Percentiles rank a stretch among this genome's conserved stretches.
These are phyloP conservation scores for Wakefieldia striispora DNA, from an alignment of 768 basidiomycete genomes.

Conservation along the genomic window DNA sequence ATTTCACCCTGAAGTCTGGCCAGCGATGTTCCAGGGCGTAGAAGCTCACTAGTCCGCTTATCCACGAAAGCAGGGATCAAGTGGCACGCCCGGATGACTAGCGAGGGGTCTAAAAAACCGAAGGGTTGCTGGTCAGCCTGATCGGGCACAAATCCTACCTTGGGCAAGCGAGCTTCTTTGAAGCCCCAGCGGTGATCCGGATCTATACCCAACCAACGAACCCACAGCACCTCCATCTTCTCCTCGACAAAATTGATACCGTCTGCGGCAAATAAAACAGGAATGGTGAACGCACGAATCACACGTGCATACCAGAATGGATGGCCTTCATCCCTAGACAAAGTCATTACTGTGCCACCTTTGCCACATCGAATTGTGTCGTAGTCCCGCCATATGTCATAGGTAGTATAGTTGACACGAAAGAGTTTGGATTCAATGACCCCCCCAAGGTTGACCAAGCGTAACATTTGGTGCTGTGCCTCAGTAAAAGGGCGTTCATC, in stretches of 20 bases:
- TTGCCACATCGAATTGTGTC: neutral
- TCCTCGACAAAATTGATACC: neutral
- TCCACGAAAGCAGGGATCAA: neutral
- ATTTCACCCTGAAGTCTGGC: neutral
- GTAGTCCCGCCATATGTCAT: neutral
- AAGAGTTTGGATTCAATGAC: neutral
- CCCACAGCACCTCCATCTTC: neutral
- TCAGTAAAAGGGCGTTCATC: neutral
- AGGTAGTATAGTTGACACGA: slow-evolving; percentile 3
- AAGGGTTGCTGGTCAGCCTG: neutral
- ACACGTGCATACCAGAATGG: slow-evolving; percentile 3
- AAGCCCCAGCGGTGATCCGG: neutral
- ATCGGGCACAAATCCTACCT: neutral
- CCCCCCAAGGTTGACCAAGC: neutral
- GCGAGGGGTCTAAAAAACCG: no score
- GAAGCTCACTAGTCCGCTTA: neutral
- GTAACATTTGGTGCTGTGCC: neutral
- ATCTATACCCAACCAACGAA: slow-evolving; percentile 1
- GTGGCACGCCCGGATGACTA: neutral
- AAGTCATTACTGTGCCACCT: neutral
- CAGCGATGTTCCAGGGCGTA: neutral
- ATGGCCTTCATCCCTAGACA: slow-evolving; percentile 3
- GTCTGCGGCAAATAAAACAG: neutral
- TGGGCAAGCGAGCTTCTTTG: neutral
- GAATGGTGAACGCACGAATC: neutral